Conservation (phyloP, 208 protist genomes). For the Leishmania amazonensis region DNA sequence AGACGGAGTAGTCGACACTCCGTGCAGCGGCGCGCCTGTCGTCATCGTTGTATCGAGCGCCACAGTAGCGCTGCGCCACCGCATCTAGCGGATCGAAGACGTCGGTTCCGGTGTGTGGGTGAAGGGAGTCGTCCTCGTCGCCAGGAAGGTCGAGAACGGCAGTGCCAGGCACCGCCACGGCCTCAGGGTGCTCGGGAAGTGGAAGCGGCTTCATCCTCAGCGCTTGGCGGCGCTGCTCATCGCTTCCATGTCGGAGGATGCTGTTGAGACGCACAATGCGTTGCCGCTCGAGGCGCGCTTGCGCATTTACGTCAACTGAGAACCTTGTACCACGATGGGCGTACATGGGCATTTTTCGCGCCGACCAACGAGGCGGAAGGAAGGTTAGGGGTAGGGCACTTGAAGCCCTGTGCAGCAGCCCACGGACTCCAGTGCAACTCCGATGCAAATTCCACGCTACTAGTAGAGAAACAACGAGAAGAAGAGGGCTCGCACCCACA, state of each 20-base stretch:
- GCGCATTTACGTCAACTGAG: neutral
- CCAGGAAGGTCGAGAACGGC: slow-evolving; percentile 19
- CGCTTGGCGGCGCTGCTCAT: slow-evolving; percentile 2
- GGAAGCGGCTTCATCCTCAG: slow-evolving; percentile 12
- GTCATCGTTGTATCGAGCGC: neutral
- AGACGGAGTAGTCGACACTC: slow-evolving; percentile 10
- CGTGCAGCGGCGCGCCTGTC: neutral
- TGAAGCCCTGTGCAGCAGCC: too few species aligned
- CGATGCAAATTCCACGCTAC: neutral
- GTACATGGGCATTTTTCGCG: slow-evolving; percentile 1
- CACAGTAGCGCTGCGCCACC: neutral
- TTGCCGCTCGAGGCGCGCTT: neutral
- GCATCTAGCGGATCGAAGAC: neutral
- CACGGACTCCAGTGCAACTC: too few species aligned
- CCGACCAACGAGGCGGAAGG: too few species aligned
- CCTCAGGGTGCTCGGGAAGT: slow-evolving; percentile 4
- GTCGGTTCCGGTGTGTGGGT: neutral
- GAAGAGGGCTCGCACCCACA: neutral
- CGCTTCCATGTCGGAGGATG: slow-evolving; percentile 16
- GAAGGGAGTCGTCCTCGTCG: neutral
- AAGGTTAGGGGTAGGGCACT: too few species aligned
- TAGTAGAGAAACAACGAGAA: neutral
- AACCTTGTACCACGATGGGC: neutral
- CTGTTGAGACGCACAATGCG: neutral
- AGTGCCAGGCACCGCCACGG: slow-evolving; percentile 10